Evolutionary conservation across 805 yeast species (phyloP), one percentile per base, ranked within the genome.

Genomic region (Dipodascus albidus): DNA sequence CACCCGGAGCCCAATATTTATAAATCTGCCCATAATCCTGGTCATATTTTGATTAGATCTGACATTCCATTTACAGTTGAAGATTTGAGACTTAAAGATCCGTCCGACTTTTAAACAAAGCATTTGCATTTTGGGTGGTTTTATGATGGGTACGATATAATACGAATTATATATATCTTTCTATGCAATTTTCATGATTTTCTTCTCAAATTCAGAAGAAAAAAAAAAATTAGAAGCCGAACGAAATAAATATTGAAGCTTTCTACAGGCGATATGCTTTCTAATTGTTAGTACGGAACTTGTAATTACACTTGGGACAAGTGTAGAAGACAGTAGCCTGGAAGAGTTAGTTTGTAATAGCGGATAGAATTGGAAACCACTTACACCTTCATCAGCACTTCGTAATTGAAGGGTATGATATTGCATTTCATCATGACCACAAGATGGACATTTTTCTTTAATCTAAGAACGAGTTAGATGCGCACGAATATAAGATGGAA

Each of bases 391-490:
- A 77, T 93, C 99, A 1, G 99, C 99, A 53, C 96, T 86, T 72
- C 99, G 82, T 62, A 93, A 77, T 71, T 93, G 99, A 60, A 93
- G 74, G 2, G 99, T 93, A 66, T 93, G 98, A 68, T 91, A 93
- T 67, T 83, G 90, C 99, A 95, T 95, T 70, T 93, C 97, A 65
- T 93, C 97, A 70, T 90, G 80, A 50, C 96, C 96, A 79, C 99
- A 93, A 70, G 90, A 82, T n/a, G 98, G 98, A 76, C 99, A 93
- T 66, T 86, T 90, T 69, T 93, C 99, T 68, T 90, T 86, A 68
- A 93, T 93, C 68, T 64, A 49, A 20, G 6, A 35, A 24, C 23
- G n/a, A 41, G 48, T 2, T 17, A n/a, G 17, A 20, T 4, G 15
- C 4, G 11, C n/a, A 3, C 14, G 6, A 11, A 17, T n/a, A 19